These are phyloP conservation scores for Chlorokybus atmophyticus DNA, from an alignment of 139 green algal species.

Conservation along the genomic window DNA sequence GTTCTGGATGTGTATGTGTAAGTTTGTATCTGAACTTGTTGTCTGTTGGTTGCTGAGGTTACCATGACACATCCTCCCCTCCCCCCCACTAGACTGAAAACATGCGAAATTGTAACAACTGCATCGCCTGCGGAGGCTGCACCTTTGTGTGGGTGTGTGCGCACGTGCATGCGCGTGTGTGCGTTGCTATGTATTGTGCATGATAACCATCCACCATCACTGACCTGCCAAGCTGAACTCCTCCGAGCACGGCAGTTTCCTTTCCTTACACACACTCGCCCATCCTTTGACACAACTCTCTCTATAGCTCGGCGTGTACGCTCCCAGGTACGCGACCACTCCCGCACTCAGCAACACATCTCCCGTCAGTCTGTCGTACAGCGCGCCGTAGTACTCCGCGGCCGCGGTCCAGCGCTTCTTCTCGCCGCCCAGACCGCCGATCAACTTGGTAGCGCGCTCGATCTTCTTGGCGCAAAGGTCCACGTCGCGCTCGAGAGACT, in stretches of 20 bases:
- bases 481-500: conserved; percentile 38
- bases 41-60: no score
- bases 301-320: conserved; percentile 43
- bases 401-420: conserved; percentile 36
- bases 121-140: no score
- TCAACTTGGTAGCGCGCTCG: conserved; percentile 50
- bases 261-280: conserved; percentile 31
- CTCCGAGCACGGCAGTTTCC: conserved; percentile 30
- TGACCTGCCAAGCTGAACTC: conserved; percentile 32
- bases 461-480: conserved; percentile 52
- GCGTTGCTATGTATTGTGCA: no score
- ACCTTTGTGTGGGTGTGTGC: no score
- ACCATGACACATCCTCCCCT: no score
- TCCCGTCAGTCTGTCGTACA: conserved; percentile 37
- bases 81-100: no score
- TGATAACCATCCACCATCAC: conserved; percentile 39
- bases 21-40: no score
- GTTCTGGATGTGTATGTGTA: no score
- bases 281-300: conserved; percentile 23
- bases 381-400: conserved; percentile 29
- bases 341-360: conserved; percentile 49
- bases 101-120: no score
- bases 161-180: no score
- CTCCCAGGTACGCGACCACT: conserved; percentile 49
- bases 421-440: conserved; percentile 47